A percentile compares a stretch with the other conserved stretches of the same genome.
Evolutionary conservation across 495 filamentous ascomycete genomes (phyloP).

Genomic region (Cladorrhinum samala): DNA sequence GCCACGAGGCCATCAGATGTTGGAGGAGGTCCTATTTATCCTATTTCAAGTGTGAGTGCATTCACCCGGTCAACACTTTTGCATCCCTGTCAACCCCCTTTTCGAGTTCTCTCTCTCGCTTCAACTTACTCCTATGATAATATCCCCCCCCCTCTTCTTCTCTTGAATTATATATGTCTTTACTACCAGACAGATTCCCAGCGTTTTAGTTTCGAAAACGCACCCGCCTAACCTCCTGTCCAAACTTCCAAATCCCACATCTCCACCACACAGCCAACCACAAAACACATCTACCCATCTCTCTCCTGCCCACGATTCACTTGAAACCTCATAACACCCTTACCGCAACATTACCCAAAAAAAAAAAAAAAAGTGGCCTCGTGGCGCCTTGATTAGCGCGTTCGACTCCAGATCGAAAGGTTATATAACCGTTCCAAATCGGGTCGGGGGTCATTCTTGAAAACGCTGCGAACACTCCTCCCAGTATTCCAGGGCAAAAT

Average conservation of each 20-base stretch:
- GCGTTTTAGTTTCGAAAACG: no score
- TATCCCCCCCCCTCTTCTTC: no score
- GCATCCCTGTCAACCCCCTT: background rate
- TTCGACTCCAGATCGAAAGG: constrained; percentile 11
- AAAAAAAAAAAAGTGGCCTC: background rate
- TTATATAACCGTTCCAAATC: constrained; percentile 13
- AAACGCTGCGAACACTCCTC: background rate
- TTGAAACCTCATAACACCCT: no score
- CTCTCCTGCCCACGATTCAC: background rate
- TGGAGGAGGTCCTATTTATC: background rate
- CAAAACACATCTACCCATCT: background rate
- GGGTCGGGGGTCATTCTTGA: constrained; percentile 4
- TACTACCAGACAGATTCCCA: no score
- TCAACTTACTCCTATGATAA: no score
- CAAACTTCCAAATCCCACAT: background rate
- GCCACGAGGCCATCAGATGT: constrained; percentile 3
- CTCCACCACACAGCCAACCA: background rate
- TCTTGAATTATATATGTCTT: no score
- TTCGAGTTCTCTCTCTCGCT: no score
- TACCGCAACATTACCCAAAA: no score
- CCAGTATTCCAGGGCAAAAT: no score
- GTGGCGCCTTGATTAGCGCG: constrained; percentile 5
- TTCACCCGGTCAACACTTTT: background rate
- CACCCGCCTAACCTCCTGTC: background rate
- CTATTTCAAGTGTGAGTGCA: background rate